Percentiles rank a stretch among this genome's conserved stretches.
phyloP scores from a whole-genome alignment of 2,329 filamentous ascomycete genomes.

The Aspergillus fischeri region DNA sequence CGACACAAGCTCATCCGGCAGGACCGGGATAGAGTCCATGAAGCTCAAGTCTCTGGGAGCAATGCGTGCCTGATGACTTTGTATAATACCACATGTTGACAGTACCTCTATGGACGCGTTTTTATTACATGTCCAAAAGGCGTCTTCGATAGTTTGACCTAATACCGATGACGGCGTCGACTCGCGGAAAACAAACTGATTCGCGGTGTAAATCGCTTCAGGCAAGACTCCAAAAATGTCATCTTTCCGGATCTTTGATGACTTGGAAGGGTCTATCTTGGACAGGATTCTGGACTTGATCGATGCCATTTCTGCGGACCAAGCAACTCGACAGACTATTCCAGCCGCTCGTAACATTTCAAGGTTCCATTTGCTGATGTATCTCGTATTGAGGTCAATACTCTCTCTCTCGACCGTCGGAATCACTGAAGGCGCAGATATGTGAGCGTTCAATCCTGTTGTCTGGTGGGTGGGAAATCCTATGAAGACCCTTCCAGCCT shows the following conservation, averaged over 20 bases:
- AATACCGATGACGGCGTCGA: slow-evolving; percentile 85
- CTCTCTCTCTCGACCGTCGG: slow-evolving; percentile 96
- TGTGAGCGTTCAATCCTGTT: slow-evolving; percentile 86
- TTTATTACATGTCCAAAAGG: slow-evolving; percentile 90
- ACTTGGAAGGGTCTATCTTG: slow-evolving; percentile 24
- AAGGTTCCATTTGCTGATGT: slow-evolving; percentile 91
- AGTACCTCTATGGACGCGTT: slow-evolving; percentile 80
- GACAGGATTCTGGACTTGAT: slow-evolving; percentile 59
- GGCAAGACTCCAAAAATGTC: slow-evolving; percentile 67
- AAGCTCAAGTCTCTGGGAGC: slow-evolving; percentile 69
- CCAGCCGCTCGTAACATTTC: slow-evolving; percentile 90
- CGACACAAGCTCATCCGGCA: slow-evolving; percentile 71
- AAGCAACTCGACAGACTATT: slow-evolving; percentile 83
- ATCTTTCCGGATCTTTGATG: slow-evolving; percentile 56
- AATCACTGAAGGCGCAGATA: slow-evolving; percentile 93
- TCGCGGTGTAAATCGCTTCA: slow-evolving; percentile 75
- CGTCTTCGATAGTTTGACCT: slow-evolving; percentile 83
- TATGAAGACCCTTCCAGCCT: slow-evolving; percentile 90
- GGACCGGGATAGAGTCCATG: slow-evolving; percentile 79
- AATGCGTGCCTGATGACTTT: slow-evolving; percentile 78
- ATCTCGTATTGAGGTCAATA: slow-evolving; percentile 92
- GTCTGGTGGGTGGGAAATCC: slow-evolving; percentile 97
- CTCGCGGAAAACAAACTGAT: slow-evolving; percentile 82
- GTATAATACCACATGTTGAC: slow-evolving; percentile 80
- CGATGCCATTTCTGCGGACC: slow-evolving; percentile 78